A percentile compares a stretch with the other conserved stretches of the same genome.
Evolutionary conservation across 2,329 filamentous ascomycete species (phyloP).

Genomic region (Hymenoscyphus repandus): DNA sequence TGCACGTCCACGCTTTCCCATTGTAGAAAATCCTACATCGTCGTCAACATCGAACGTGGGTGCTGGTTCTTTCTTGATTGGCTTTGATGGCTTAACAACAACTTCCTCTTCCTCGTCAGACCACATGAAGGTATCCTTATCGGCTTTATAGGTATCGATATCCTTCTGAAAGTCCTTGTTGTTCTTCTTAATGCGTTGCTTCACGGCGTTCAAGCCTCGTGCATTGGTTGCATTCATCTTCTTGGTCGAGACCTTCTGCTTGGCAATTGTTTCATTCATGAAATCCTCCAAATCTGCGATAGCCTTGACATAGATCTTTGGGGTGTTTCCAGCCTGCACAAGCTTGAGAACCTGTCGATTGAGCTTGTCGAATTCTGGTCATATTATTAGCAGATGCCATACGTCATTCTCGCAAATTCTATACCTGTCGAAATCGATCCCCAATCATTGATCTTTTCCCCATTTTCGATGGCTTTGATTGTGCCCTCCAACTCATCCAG

Average conservation of each 20-base stretch:
- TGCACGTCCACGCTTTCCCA: constrained; percentile 83
- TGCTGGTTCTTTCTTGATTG: constrained; percentile 44
- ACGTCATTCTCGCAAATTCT: constrained; percentile 30
- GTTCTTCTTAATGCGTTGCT: constrained; percentile 98
- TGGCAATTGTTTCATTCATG: constrained; percentile 88
- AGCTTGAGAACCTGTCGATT: constrained; percentile 82
- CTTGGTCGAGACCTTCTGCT: constrained; percentile 93
- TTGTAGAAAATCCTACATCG: constrained; percentile 82
- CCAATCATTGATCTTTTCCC: constrained; percentile 97
- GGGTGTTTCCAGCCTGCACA: constrained; percentile 68
- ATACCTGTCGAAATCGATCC: constrained; percentile 82
- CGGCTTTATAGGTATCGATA: constrained; percentile 78
- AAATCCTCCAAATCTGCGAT: constrained; percentile 91
- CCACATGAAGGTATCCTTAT: constrained; percentile 85
- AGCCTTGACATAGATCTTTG: constrained; percentile 88
- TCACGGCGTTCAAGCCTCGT: constrained; percentile 90
- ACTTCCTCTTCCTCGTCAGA: constrained; percentile 71
- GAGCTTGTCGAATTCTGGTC: constrained; percentile 84
- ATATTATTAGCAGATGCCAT: constrained; percentile 13
- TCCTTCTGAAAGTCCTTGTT: constrained; percentile 90
- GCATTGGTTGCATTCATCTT: constrained; percentile 98
- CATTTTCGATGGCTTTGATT: constrained; percentile 90
- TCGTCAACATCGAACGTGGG: constrained; percentile 51
- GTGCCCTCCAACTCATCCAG: constrained; percentile 88
- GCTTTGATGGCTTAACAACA: constrained; percentile 47